Conservation (phyloP, 306 rosid genomes). For the Lathyrus aphaca region DNA sequence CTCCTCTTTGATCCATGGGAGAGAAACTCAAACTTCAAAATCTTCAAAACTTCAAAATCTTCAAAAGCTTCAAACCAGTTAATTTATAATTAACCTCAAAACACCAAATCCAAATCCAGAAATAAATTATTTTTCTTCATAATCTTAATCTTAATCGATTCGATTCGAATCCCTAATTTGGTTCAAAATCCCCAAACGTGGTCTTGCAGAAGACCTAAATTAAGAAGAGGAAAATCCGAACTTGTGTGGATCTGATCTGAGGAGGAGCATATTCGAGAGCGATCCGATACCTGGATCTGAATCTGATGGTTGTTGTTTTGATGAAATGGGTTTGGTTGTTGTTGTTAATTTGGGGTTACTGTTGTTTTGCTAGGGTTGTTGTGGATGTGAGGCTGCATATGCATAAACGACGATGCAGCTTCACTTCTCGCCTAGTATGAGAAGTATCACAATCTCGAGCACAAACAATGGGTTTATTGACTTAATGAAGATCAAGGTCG, state of each 20-base stretch:
- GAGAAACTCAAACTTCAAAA: conserved; percentile 28
- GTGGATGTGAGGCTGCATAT: conserved; percentile 74
- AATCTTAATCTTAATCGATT: neutral
- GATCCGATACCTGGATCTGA: conserved; percentile 54
- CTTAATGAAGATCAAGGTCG: conserved; percentile 99
- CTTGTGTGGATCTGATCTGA: conserved; percentile 44
- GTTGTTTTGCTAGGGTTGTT: conserved; percentile 45
- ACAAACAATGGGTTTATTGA: conserved; percentile 98
- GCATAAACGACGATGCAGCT: conserved; percentile 99
- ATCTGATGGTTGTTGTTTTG: conserved; percentile 72
- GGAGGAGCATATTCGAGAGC: conserved; percentile 38
- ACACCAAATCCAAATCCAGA: conserved; percentile 10
- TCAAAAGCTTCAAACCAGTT: too few species aligned
- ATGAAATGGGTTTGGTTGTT: conserved; percentile 45
- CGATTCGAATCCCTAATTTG: conserved; percentile 17
- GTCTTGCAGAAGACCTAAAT: conserved; percentile 50
- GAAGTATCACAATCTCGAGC: conserved; percentile 99
- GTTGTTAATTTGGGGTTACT: conserved; percentile 35
- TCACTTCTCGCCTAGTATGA: conserved; percentile 99
- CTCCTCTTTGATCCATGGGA: conserved; percentile 52
- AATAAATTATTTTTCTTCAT: conserved; percentile 1
- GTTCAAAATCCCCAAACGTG: conserved; percentile 54
- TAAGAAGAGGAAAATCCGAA: conserved; percentile 18
- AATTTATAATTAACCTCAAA: too few species aligned
- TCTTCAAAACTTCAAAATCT: neutral